Evolutionary conservation across 2,329 filamentous ascomycete genomes (phyloP).

Genomic region (Microcera coccophila): DNA sequence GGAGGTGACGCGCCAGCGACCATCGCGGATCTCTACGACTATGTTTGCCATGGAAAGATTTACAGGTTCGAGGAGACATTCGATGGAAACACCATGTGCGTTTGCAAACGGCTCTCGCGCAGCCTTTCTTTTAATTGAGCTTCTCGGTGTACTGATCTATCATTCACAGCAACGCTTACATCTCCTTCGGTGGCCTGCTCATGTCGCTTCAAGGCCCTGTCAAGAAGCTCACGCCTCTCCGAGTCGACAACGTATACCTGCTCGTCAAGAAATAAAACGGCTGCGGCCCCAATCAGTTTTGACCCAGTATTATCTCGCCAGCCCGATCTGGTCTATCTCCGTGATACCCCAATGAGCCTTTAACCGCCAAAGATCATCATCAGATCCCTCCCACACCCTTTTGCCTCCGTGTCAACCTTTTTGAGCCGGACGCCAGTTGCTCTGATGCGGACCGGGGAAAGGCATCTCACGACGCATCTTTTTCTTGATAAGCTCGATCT

Average conservation of each 20-base stretch:
- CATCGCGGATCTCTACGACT: slow-evolving; percentile 77
- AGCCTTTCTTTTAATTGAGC: background rate
- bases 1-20: slow-evolving; percentile 52
- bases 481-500: slow-evolving; percentile 70
- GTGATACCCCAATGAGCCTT: background rate
- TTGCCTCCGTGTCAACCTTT: background rate
- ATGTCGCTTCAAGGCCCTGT: slow-evolving; percentile 91
- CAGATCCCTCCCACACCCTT: background rate
- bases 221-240: slow-evolving; percentile 87
- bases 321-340: slow-evolving; percentile 16
- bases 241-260: slow-evolving; percentile 91
- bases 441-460: slow-evolving; percentile 66
- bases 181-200: slow-evolving; percentile 88
- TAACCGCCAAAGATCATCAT: background rate
- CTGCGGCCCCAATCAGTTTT: background rate
- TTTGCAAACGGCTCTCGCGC: slow-evolving; percentile 1
- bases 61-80: slow-evolving; percentile 80
- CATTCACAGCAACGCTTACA: slow-evolving; percentile 75
- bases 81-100: slow-evolving; percentile 77
- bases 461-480: slow-evolving; percentile 75
- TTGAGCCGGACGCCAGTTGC: slow-evolving; percentile 26
- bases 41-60: slow-evolving; percentile 84
- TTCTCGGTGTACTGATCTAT: slow-evolving; percentile 10
- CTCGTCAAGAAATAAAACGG: slow-evolving; percentile 81
- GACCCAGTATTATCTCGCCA: slow-evolving; percentile 5